Conservation (phyloP, 2,329 filamentous ascomycete species). For the Colletotrichum aenigma region DNA sequence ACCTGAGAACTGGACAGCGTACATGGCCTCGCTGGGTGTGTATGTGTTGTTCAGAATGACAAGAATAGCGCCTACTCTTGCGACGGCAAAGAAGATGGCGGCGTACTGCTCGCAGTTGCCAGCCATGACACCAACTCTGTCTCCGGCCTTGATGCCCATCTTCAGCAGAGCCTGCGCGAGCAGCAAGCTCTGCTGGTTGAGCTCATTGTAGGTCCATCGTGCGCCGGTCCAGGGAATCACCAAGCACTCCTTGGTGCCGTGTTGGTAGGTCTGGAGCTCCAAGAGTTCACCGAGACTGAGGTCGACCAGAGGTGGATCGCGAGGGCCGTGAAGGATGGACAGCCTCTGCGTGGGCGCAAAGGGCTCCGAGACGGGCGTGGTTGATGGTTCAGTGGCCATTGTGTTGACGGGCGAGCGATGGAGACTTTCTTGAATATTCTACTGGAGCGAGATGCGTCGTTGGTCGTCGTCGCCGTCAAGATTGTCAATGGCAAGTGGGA, state of each 20-base stretch:
- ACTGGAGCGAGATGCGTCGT: not conserved
- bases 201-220: slow-evolving; percentile 72
- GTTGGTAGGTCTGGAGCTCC: slow-evolving; percentile 70
- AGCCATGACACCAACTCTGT: slow-evolving; percentile 78
- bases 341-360: slow-evolving; percentile 40
- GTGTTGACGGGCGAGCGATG: not conserved
- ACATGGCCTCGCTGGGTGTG: slow-evolving; percentile 73
- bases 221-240: slow-evolving; percentile 78
- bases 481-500: slow-evolving; percentile 3
- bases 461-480: not conserved
- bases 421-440: not conserved
- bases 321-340: slow-evolving; percentile 70
- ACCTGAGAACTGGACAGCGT: slow-evolving; percentile 74
- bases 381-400: slow-evolving; percentile 33
- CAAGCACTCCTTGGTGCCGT: slow-evolving; percentile 70
- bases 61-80: slow-evolving; percentile 69
- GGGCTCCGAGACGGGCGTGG: slow-evolving; percentile 27
- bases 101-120: slow-evolving; percentile 83
- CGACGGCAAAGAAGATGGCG: slow-evolving; percentile 75
- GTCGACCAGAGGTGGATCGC: slow-evolving; percentile 71
- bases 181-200: slow-evolving; percentile 65
- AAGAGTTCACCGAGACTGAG: slow-evolving; percentile 76
- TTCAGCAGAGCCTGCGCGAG: slow-evolving; percentile 70
- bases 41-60: slow-evolving; percentile 87
- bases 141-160: slow-evolving; percentile 69